Base-by-base conservation (phyloP, 805 yeast genomes). In the Candida jianshihensis region DNA sequence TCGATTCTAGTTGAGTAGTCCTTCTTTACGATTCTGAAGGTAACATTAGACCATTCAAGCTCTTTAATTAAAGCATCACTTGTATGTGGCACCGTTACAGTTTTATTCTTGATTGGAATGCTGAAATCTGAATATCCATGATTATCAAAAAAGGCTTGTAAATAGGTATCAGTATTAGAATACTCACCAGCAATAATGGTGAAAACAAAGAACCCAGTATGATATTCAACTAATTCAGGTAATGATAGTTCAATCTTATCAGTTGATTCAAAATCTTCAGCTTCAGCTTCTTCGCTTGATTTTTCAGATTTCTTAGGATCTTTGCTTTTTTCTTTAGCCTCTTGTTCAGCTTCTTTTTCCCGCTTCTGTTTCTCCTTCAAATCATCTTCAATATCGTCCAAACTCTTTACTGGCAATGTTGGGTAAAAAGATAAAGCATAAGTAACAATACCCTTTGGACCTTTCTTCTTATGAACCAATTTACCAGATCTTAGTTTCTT, bases 351-450 rank as follows among this genome's bases (percentile, higher is more conserved):
- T 52, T 54, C 61, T 54, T 41, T 56, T 56, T 63, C 59, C 36
- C 56, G 65, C 34, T 57, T 56, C 20, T 61, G 62, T 35, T 66
- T 63, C 42, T 67, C 14, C n/a, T 13, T 19, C 4, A 10, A 69
- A 35, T 71, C 75, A 48, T 78, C 88, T 39, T 64, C 68, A 29
- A 75, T 64, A 46, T 87, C 96, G 37, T 77, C 81, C 30, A 87
- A 78, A 26, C 86, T 74, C 64, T 78, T 68, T n/a, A 89, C 81
- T 7, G 89, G 86, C 36, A 82, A 58, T 11, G 81, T 62, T 22
- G 98, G 98, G 62, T 77, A 89, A 67, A 90, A 92, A 2, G 94
- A 74, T 38, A 84, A 63, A 5, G 76, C 68, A 58, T 86, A 92
- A 5, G 75, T 70, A 24, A 92, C 66, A 18, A 70, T 60, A 56